These are phyloP conservation scores for Coniferiporia weirii DNA, from an alignment of 1,284 basidiomycete genomes.

Conservation along the genomic window DNA sequence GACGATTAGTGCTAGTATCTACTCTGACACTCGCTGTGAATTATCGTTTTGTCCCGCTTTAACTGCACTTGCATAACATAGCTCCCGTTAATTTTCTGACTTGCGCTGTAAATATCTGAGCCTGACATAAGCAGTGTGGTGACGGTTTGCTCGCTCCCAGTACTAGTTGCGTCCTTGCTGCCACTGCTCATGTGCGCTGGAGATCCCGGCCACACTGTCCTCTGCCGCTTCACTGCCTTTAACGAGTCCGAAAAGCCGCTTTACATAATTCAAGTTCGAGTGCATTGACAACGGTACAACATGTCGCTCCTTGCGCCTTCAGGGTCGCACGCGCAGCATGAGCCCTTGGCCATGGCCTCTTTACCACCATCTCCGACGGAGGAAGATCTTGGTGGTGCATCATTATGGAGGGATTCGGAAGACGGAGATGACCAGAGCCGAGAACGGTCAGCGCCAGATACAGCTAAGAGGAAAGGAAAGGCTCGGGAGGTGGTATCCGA, in stretches of 20 bases:
- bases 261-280: background rate
- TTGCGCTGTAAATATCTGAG: background rate
- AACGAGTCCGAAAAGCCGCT: background rate
- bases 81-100: background rate
- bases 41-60: background rate
- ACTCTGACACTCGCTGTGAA: background rate
- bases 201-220: too few species aligned
- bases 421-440: conserved; percentile 3
- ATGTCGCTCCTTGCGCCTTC: conserved; percentile 15
- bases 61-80: background rate
- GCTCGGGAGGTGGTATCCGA: conserved; percentile 15
- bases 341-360: conserved; percentile 18
- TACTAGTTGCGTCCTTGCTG: too few species aligned
- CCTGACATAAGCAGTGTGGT: conserved; percentile 2
- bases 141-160: too few species aligned
- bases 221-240: background rate
- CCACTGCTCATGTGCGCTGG: too few species aligned
- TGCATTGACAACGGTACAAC: background rate
- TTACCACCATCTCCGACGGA: conserved; percentile 23
- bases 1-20: background rate
- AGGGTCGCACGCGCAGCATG: conserved; percentile 14
- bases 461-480: conserved; percentile 13
- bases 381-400: conserved; percentile 15
- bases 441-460: background rate
- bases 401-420: conserved; percentile 13